phyloP scores from a whole-genome alignment of 345 rosid genomes.

The Brassica cretica region DNA sequence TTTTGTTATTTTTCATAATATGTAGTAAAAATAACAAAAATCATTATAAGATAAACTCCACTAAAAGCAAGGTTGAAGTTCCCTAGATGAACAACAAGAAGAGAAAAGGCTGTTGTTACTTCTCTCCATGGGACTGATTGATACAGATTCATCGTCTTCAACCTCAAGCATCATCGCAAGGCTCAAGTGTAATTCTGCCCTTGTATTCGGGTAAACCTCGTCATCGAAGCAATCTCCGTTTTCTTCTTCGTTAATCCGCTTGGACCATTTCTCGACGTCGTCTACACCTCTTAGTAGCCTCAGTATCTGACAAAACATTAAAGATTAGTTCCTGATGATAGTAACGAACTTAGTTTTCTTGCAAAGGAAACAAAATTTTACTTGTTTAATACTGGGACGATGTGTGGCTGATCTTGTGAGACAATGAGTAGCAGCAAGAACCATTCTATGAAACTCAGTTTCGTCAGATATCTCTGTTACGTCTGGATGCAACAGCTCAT shows the following conservation, averaged over 20 bases:
- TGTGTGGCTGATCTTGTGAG: slow-evolving; percentile 63
- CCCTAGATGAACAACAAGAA: slow-evolving; percentile 47
- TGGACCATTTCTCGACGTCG: slow-evolving; percentile 26
- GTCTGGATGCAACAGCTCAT: slow-evolving; percentile 57
- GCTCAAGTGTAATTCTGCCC: slow-evolving; percentile 53
- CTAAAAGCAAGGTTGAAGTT: slow-evolving; percentile 43
- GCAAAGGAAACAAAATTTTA: neutral
- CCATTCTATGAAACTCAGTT: slow-evolving; percentile 66
- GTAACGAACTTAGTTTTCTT: neutral
- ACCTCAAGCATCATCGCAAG: slow-evolving; percentile 63
- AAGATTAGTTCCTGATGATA: neutral
- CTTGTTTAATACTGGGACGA: slow-evolving; percentile 62
- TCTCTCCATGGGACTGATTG: slow-evolving; percentile 60
- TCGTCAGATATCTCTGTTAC: slow-evolving; percentile 48
- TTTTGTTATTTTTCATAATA: too few species aligned
- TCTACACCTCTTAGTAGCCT: slow-evolving; percentile 60
- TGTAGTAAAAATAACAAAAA: neutral
- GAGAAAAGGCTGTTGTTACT: slow-evolving; percentile 36
- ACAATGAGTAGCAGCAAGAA: slow-evolving; percentile 76
- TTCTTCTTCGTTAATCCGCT: slow-evolving; percentile 25
- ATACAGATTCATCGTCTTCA: slow-evolving; percentile 53
- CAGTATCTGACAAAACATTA: slow-evolving; percentile 49
- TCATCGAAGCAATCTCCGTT: slow-evolving; percentile 56
- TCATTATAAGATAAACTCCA: neutral
- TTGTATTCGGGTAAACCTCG: slow-evolving; percentile 73